Conservation (phyloP, 148 eudicot species). For the Mesembryanthemum crystallinum region DNA sequence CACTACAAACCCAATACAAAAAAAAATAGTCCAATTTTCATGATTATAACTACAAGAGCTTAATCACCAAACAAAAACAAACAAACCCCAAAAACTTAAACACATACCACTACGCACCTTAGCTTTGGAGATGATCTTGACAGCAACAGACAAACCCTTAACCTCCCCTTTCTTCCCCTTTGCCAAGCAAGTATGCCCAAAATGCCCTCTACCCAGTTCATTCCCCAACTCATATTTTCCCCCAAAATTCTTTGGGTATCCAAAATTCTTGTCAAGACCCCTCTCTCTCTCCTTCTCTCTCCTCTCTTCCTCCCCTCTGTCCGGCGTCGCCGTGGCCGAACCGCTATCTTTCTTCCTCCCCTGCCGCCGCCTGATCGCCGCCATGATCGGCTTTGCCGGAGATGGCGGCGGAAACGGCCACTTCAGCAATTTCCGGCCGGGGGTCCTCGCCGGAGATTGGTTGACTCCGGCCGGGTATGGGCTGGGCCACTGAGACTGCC, state of each 20-base stretch:
- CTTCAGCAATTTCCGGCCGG: slow-evolving; percentile 47
- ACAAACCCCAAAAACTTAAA: not conserved
- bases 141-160: slow-evolving; percentile 71
- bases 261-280: slow-evolving; percentile 77
- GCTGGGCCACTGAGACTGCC: slow-evolving; percentile 55
- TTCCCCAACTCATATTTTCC: slow-evolving; percentile 86
- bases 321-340: slow-evolving; percentile 37
- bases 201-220: slow-evolving; percentile 97
- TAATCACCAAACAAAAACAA: not conserved
- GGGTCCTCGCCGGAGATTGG: slow-evolving; percentile 67
- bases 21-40: not conserved
- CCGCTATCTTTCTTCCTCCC: slow-evolving; percentile 25
- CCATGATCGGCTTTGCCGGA: slow-evolving; percentile 96
- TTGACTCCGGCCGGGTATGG: slow-evolving; percentile 76
- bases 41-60: not conserved
- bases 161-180: slow-evolving; percentile 83
- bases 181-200: slow-evolving; percentile 95
- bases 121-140: slow-evolving; percentile 93
- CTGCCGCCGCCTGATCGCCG: slow-evolving; percentile 56
- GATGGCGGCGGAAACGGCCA: slow-evolving; percentile 99
- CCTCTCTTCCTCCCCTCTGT: slow-evolving; percentile 23
- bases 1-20: not conserved
- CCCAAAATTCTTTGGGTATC: slow-evolving; percentile 58
- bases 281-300: slow-evolving; percentile 18
- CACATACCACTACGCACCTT: slow-evolving; percentile 62